Evolutionary conservation across 192 early-diverging fungal genomes (phyloP).

Genomic region (Podila minutissima): DNA sequence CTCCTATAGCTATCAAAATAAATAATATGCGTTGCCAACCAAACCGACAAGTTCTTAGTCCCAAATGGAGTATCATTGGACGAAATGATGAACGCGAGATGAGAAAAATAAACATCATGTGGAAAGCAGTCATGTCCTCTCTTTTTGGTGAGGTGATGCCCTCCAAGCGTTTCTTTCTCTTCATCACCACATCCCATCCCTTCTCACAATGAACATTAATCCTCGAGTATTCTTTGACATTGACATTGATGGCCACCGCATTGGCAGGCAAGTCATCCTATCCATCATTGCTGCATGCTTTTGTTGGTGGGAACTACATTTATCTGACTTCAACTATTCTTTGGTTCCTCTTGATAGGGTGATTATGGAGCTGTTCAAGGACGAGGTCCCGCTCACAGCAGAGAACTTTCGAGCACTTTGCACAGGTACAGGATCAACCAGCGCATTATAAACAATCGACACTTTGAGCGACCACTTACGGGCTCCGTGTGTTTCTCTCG

Average conservation of each 20-base stretch:
- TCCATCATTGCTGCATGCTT: too few relatives aligned
- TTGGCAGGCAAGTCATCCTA: slow-evolving; percentile 42
- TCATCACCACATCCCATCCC: background rate
- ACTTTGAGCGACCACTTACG: background rate
- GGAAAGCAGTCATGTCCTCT: too few relatives aligned
- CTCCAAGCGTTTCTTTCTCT: background rate
- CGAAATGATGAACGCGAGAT: too few relatives aligned
- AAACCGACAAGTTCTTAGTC: too few relatives aligned
- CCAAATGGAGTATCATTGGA: too few relatives aligned
- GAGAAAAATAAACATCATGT: background rate
- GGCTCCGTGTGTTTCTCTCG: background rate
- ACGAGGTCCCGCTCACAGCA: slow-evolving; percentile 64
- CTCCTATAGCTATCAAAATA: too few relatives aligned
- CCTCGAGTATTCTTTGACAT: slow-evolving; percentile 70
- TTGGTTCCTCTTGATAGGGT: slow-evolving; percentile 17
- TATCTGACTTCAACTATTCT: background rate
- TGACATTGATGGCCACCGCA: slow-evolving; percentile 65
- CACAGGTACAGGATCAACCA: slow-evolving; percentile 66
- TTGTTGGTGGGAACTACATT: too few relatives aligned
- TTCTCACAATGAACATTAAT: slow-evolving; percentile 41
- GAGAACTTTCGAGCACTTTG: slow-evolving; percentile 90
- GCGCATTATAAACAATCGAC: background rate
- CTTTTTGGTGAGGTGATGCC: background rate
- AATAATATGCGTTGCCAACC: too few relatives aligned
- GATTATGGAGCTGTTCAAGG: slow-evolving; percentile 52